phyloP scores from a whole-genome alignment of 345 rosid species.

The Eucalyptus pauciflora region DNA sequence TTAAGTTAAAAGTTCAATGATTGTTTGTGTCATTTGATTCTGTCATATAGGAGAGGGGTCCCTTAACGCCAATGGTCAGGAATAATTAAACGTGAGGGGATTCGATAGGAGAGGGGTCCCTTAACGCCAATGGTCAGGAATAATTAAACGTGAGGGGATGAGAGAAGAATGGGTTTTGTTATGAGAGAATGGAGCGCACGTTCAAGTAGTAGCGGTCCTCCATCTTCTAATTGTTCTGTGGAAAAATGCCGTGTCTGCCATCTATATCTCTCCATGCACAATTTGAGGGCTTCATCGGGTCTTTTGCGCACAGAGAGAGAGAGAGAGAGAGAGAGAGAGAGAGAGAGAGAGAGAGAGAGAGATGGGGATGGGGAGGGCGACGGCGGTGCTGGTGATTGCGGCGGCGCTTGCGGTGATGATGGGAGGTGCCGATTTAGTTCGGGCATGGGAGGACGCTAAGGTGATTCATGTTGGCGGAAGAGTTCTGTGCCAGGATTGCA shows the following conservation, averaged over 20 bases:
- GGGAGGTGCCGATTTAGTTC: not conserved
- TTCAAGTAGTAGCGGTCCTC: not conserved
- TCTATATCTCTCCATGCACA: not conserved
- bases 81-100: too few relatives aligned
- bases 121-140: not conserved
- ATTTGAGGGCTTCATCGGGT: not conserved
- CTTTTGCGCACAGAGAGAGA: not conserved
- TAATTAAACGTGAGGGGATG: not conserved
- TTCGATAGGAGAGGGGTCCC: too few relatives aligned
- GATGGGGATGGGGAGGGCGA: not conserved
- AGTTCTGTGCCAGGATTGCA: slow-evolving; percentile 76
- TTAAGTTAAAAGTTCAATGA: too few relatives aligned
- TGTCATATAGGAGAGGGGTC: not conserved
- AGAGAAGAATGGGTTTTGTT: not conserved
- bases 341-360: not conserved
- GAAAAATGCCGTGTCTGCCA: not conserved
- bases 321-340: not conserved
- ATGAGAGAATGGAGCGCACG: not conserved
- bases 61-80: not conserved
- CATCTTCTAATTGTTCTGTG: not conserved
- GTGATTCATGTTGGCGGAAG: slow-evolving; percentile 53
- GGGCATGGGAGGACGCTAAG: not conserved
- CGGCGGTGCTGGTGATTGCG: not conserved
- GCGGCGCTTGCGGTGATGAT: not conserved
- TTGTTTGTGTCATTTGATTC: not conserved